phyloP scores from a whole-genome alignment of 257 asterid genomes.

The Solanum ossicruentum region DNA sequence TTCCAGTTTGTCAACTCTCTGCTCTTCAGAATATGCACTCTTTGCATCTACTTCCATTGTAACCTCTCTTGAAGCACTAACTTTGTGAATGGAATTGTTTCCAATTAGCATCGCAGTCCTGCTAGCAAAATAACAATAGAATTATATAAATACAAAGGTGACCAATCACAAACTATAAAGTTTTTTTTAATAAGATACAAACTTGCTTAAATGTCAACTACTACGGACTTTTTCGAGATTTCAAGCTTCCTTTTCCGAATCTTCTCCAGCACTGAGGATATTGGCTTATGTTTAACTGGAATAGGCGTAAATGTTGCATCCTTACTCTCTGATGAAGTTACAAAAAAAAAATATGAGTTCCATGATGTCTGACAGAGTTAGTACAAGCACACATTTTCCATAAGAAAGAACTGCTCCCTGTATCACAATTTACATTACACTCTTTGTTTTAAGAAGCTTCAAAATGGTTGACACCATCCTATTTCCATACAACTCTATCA shows the following conservation, averaged over 20 bases:
- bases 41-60: conserved; percentile 15
- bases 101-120: conserved; percentile 17
- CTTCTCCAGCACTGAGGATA: conserved; percentile 78
- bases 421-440: not conserved
- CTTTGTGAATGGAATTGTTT: conserved; percentile 10
- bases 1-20: conserved; percentile 5
- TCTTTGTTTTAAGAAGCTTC: not conserved
- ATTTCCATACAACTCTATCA: not conserved
- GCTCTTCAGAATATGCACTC: conserved; percentile 7
- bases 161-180: not conserved
- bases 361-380: not conserved
- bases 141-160: not conserved
- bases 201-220: not conserved
- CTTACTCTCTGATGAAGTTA: conserved; percentile 39
- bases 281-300: conserved; percentile 61
- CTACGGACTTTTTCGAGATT: conserved; percentile 22
- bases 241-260: conserved; percentile 86
- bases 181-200: not conserved
- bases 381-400: not conserved
- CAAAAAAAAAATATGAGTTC: not conserved
- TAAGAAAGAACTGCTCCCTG: not conserved
- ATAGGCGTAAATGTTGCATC: conserved; percentile 64
- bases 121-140: conserved; percentile 10
- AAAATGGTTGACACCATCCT: not conserved
- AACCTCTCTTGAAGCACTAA: conserved; percentile 16